phyloP scores from a whole-genome alignment of 495 filamentous ascomycete genomes.

The Neurospora tetraspora region DNA sequence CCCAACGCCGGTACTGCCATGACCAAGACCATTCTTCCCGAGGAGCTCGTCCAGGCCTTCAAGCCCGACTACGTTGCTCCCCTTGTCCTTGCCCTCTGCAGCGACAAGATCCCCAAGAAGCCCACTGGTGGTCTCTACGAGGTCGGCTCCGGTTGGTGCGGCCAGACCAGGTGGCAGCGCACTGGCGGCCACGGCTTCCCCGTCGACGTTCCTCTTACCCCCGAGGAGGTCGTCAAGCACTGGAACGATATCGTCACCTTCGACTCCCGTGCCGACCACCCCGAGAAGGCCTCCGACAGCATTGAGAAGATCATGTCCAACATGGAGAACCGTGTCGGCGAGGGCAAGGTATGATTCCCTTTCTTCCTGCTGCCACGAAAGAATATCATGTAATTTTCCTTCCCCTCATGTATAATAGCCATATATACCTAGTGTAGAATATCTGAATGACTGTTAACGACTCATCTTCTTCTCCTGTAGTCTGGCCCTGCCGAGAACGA shows the following conservation, averaged over 20 bases:
- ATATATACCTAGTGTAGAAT: constrained; percentile 19
- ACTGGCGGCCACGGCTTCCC: constrained; percentile 88
- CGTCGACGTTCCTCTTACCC: constrained; percentile 73
- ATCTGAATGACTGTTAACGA: constrained; percentile 19
- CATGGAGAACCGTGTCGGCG: constrained; percentile 59
- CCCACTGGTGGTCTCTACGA: constrained; percentile 89
- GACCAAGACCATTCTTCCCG: constrained; percentile 90
- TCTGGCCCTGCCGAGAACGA: constrained; percentile 26
- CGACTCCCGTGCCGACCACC: constrained; percentile 83
- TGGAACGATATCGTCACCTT: constrained; percentile 81
- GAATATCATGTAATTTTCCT: constrained; percentile 7
- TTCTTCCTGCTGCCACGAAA: constrained; percentile 9
- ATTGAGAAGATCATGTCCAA: constrained; percentile 86
- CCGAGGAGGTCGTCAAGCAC: constrained; percentile 69
- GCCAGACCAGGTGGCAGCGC: constrained; percentile 89
- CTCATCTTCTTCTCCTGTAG: constrained; percentile 18
- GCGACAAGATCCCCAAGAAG: constrained; percentile 75
- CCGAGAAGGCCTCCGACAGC: constrained; percentile 65
- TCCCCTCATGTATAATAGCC: constrained; percentile 16
- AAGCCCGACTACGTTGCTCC: constrained; percentile 99
- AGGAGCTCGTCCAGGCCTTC: constrained; percentile 97
- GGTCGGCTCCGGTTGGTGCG: constrained; percentile 91
- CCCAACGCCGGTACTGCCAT: constrained; percentile 96
- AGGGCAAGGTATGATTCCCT: constrained; percentile 38
- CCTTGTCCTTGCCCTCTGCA: constrained; percentile 76